Conservation (phyloP, 495 filamentous ascomycete genomes). For the Penicillium goetzii region DNA sequence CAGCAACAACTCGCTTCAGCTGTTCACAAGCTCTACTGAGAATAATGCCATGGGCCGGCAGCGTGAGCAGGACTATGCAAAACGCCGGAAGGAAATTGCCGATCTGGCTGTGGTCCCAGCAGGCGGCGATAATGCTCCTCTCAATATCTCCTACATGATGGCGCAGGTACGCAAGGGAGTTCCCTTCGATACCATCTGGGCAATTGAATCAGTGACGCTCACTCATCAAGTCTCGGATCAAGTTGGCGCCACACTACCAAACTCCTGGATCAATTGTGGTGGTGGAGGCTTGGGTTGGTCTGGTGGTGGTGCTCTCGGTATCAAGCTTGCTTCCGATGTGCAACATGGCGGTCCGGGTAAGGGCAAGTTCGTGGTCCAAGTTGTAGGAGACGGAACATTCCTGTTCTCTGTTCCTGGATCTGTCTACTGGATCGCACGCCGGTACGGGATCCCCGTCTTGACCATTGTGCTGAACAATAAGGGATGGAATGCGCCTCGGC, state of each 20-base stretch:
- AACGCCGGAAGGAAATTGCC: constrained; percentile 62
- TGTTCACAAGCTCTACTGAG: constrained; percentile 49
- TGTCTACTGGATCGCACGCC: constrained; percentile 88
- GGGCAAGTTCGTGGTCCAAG: constrained; percentile 86
- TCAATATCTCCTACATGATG: constrained; percentile 73
- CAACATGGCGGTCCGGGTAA: constrained; percentile 61
- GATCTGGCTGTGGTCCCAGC: constrained; percentile 56
- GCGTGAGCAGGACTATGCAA: constrained; percentile 62
- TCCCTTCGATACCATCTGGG: constrained; percentile 80
- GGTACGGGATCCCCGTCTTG: constrained; percentile 86
- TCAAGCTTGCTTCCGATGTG: constrained; percentile 79
- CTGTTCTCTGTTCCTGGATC: constrained; percentile 86
- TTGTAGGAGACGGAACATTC: constrained; percentile 92
- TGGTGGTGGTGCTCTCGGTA: constrained; percentile 84
- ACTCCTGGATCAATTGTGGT: constrained; percentile 91
- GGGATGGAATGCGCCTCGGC: constrained; percentile 86
- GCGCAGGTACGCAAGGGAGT: constrained; percentile 63
- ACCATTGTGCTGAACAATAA: constrained; percentile 95
- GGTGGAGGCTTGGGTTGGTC: constrained; percentile 95
- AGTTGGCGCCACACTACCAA: constrained; percentile 73
- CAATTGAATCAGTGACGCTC: constrained; percentile 87
- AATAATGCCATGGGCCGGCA: constrained; percentile 56
- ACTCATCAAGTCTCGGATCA: constrained; percentile 79
- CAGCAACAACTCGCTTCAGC: constrained; percentile 45
- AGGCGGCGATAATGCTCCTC: constrained; percentile 60